phyloP scores from a whole-genome alignment of 495 filamentous ascomycete genomes.

The Apodospora peruviana region DNA sequence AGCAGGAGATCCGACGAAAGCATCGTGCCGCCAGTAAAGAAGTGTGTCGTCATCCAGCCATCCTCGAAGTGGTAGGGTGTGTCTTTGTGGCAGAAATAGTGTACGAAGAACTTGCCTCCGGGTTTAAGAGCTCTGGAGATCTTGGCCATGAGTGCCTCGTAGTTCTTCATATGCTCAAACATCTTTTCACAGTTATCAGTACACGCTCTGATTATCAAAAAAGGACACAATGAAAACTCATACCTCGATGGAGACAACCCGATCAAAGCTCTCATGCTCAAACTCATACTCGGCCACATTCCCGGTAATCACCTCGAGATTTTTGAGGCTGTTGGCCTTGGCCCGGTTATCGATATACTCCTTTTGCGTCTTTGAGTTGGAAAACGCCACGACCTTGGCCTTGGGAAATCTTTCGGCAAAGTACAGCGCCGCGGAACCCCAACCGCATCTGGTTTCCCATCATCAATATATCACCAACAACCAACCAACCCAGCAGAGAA shows the following conservation, averaged over 20 bases:
- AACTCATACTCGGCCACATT: conserved; percentile 58
- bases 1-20: conserved; percentile 57
- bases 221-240: no score
- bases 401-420: conserved; percentile 55
- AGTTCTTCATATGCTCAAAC: conserved; percentile 74
- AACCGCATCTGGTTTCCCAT: conserved; percentile 56
- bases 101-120: conserved; percentile 58
- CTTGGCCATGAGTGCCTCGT: conserved; percentile 58
- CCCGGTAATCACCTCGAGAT: conserved; percentile 55
- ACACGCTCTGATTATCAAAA: no score
- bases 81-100: conserved; percentile 55
- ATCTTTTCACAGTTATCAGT: no score
- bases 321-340: conserved; percentile 44
- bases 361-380: conserved; percentile 60
- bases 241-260: conserved; percentile 57
- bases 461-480: background rate
- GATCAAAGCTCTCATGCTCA: conserved; percentile 46
- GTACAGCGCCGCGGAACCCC: conserved; percentile 59
- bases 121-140: conserved; percentile 49
- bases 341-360: conserved; percentile 55
- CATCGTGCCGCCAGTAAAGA: conserved; percentile 69
- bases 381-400: conserved; percentile 55
- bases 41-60: conserved; percentile 67
- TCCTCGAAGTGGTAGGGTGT: conserved; percentile 62
- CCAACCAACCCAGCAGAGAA: background rate